These are phyloP conservation scores for Komagataella mondaviorum DNA, from an alignment of 805 yeast species.

Conservation along the genomic window DNA sequence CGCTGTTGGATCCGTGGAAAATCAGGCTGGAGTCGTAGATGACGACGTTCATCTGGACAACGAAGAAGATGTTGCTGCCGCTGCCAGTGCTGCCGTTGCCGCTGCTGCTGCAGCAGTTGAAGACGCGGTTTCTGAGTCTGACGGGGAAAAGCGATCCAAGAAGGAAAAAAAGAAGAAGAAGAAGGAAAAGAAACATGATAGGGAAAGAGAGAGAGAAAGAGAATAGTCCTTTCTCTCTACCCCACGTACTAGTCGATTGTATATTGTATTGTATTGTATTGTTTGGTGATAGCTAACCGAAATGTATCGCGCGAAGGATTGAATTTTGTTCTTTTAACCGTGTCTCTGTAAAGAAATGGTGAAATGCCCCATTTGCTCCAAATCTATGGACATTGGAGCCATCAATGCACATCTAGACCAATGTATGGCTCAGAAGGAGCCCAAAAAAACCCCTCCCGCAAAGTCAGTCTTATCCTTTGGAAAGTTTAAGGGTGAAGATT, in stretches of 20 bases:
- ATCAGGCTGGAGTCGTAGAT: constrained; percentile 4
- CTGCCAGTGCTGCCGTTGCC: constrained; percentile 10
- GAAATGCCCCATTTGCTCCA: constrained; percentile 19
- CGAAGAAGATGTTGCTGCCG: constrained; percentile 1
- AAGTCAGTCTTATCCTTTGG: constrained; percentile 1
- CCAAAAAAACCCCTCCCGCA: neutral
- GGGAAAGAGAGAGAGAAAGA: constrained; percentile 10
- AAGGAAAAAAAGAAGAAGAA: constrained; percentile 13
- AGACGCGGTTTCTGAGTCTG: constrained; percentile 6
- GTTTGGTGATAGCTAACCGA: neutral
- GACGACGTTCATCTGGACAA: neutral
- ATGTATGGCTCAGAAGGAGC: constrained; percentile 7
- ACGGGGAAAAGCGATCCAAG: constrained; percentile 17
- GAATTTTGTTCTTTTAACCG: neutral
- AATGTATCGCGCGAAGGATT: neutral
- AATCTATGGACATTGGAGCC: constrained; percentile 12
- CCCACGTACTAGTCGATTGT: neutral
- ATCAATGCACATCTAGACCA: constrained; percentile 23
- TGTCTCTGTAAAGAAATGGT: constrained; percentile 11
- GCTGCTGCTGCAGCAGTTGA: constrained; percentile 10
- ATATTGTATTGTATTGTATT: neutral
- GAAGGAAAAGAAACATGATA: constrained; percentile 5
- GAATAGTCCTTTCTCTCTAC: constrained; percentile 2
- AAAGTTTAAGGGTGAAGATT: constrained; percentile 2
- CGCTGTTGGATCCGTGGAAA: neutral